phyloP scores from a whole-genome alignment of 805 yeast species.

The Monosporozyma yasuniensis region DNA sequence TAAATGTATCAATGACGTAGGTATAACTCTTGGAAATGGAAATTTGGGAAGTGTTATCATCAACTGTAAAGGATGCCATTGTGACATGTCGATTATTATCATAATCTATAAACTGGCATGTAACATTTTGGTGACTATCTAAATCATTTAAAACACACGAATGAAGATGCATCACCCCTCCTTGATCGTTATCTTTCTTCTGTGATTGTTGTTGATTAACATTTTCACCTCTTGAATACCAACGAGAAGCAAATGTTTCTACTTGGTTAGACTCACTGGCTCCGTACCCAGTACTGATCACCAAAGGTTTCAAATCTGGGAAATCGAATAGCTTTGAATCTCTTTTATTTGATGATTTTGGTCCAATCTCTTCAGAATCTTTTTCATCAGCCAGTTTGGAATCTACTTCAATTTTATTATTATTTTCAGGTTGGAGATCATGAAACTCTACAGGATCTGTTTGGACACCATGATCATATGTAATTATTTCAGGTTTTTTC shows the following conservation, averaged over 20 bases:
- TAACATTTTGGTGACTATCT: background rate
- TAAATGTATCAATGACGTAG: slow-evolving; percentile 3
- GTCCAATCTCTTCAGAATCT: background rate
- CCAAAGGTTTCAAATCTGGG: background rate
- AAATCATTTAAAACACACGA: background rate
- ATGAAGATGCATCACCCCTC: background rate
- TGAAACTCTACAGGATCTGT: slow-evolving; percentile 7
- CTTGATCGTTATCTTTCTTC: background rate
- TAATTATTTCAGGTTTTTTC: slow-evolving; percentile 6
- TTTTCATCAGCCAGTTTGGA: background rate
- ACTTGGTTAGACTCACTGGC: background rate
- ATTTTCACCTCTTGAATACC: slow-evolving; percentile 2
- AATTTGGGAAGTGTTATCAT: background rate
- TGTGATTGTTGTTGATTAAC: background rate
- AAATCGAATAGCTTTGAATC: background rate
- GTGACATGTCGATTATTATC: slow-evolving; percentile 1
- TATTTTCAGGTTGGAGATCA: background rate
- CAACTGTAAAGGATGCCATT: background rate
- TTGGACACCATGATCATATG: slow-evolving; percentile 22
- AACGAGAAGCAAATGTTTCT: slow-evolving; percentile 1
- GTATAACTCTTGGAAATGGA: background rate
- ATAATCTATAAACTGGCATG: slow-evolving; percentile 5
- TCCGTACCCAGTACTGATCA: background rate
- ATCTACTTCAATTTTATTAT: background rate
- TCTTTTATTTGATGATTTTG: background rate